Evolutionary conservation across 2,329 filamentous ascomycete species (phyloP), one percentile per base, ranked within the genome.

Genomic region (Neonectria punicea): DNA sequence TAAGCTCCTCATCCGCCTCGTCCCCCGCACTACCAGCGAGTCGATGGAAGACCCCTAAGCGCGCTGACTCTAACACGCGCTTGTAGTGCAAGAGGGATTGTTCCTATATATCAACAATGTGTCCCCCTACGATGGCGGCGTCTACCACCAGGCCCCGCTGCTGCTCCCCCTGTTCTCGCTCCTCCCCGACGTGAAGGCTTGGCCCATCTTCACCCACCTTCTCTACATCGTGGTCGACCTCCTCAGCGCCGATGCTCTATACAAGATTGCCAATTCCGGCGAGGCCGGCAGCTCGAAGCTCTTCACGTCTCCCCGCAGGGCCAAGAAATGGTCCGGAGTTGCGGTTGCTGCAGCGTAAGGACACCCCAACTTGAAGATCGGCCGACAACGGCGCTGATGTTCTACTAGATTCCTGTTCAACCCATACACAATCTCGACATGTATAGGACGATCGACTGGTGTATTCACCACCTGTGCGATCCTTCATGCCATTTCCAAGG

Each of bases 71-170:
- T 70, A 44, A 68, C 61, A 61, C 34, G 13, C 44, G 36, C n/a
- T 18, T 30, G n/a, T 60, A 74, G 68, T 70, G 60, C 95, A 98
- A 85, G 96, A 99, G 82, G 96, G 96, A 20, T 84, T 99, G 63
- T 99, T 97, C 76, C 89, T 99, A 22, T 98, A 98, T 80, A 94
- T 93, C 69, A 93, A 97, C 79, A 97, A 97, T 82, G 93, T 98
- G 62, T 98, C 94, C 65, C 96, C 96, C 1, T 99, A 98, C 82
- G 94, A 99, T 79, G 96, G 96, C 69, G 96, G 96, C 74, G 93
- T 90, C 76, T 90, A 87, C 78, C 86, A 89, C 80, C 86, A 97
- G 85, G 93, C 94, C 46, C 96, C 96, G 53, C 85, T 99, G 61
- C 87, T 99, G 44, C 89, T 99, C 64, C 93, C 95, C 50, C 86